phyloP scores from a whole-genome alignment of 305 asterid species.

The Petunia hybrid region DNA sequence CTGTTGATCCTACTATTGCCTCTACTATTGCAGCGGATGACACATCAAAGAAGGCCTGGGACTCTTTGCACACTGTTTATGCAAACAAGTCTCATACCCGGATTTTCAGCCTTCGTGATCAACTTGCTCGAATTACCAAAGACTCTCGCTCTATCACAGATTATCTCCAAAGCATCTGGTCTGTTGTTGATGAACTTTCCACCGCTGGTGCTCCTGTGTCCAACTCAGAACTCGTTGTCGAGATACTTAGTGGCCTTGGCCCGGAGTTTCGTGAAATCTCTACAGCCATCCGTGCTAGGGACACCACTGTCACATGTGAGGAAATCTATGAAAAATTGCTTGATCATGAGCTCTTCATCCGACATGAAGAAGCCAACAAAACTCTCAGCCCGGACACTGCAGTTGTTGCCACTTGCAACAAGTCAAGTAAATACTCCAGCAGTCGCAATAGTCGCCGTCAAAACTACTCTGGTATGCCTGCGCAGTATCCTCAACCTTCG shows the following conservation, averaged over 20 bases:
- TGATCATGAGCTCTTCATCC: not conserved
- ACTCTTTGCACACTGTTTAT: too few relatives aligned
- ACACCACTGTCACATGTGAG: not conserved
- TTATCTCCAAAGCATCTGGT: not conserved
- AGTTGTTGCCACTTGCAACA: not conserved
- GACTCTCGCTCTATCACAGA: not conserved
- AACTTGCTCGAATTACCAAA: too few relatives aligned
- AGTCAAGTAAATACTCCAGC: not conserved
- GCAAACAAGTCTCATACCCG: too few relatives aligned
- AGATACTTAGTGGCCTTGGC: not conserved
- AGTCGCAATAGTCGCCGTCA: not conserved
- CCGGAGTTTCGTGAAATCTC: not conserved
- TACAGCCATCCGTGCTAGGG: not conserved
- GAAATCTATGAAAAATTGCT: not conserved
- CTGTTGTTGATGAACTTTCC: not conserved
- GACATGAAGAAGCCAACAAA: not conserved
- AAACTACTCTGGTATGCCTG: too few relatives aligned
- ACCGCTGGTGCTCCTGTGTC: not conserved
- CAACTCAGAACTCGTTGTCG: not conserved
- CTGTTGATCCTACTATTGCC: too few relatives aligned
- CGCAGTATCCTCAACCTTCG: not conserved
- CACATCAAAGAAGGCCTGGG: too few relatives aligned
- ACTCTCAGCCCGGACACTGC: not conserved
- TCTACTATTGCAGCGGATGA: too few relatives aligned
- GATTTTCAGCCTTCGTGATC: too few relatives aligned